These are phyloP conservation scores for Entamoeba histolytica DNA, from an alignment of 208 protist genomes.

Conservation along the genomic window DNA sequence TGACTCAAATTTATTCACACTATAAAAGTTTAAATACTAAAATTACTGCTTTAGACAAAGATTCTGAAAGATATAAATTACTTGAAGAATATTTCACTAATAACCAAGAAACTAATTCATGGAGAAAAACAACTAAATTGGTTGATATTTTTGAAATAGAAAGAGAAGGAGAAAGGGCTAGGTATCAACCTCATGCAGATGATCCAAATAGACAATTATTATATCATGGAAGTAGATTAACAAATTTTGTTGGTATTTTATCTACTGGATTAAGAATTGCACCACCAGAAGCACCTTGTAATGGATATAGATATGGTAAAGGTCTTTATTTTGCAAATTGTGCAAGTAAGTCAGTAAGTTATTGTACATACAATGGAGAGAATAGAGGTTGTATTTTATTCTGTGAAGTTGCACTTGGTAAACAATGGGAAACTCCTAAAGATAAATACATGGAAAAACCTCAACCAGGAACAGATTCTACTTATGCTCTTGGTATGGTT, in stretches of 20 bases:
- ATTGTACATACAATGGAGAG: conserved; percentile 22
- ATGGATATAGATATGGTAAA: conserved; percentile 42
- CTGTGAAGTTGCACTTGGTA: conserved; percentile 27
- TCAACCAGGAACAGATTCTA: conserved; percentile 13
- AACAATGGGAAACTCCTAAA: not conserved
- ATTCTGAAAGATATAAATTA: not conserved
- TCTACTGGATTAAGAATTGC: conserved; percentile 31
- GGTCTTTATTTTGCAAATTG: conserved; percentile 30
- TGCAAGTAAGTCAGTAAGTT: conserved; percentile 17
- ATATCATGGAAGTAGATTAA: conserved; percentile 30
- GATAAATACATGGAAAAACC: conserved; percentile 22
- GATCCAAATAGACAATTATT: conserved; percentile 11
- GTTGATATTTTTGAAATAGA: conserved; percentile 31
- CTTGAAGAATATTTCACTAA: conserved; percentile 20
- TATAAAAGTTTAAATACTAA: conserved; percentile 21
- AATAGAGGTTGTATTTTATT: conserved; percentile 30
- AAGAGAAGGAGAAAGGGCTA: not conserved
- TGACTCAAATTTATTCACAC: conserved; percentile 1
- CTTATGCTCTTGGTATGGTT: conserved; percentile 9
- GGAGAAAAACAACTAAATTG: conserved; percentile 8
- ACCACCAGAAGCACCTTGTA: conserved; percentile 32
- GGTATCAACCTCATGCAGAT: not conserved
- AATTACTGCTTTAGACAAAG: conserved; percentile 3
- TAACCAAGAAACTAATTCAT: conserved; percentile 26
- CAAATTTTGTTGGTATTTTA: conserved; percentile 32